phyloP scores from a whole-genome alignment of 257 asterid genomes.

The Przewalskia tangutica region DNA sequence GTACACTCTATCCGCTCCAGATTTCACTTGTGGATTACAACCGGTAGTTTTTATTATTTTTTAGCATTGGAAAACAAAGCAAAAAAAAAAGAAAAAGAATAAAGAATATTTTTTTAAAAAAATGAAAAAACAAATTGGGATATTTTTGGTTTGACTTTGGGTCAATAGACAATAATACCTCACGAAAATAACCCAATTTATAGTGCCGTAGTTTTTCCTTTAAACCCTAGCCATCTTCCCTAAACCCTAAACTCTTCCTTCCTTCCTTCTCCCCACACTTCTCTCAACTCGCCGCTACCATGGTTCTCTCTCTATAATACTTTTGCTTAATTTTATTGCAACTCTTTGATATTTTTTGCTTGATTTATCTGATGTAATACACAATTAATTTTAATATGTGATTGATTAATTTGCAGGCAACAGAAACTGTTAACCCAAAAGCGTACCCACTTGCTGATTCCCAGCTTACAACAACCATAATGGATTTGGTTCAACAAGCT shows the following conservation, averaged over 20 bases:
- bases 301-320: background rate
- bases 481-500: constrained; percentile 87
- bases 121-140: background rate
- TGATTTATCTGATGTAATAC: background rate
- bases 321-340: background rate
- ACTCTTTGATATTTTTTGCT: background rate
- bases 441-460: constrained; percentile 89
- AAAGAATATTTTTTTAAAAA: background rate
- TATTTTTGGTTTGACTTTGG: background rate
- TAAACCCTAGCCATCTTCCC: background rate
- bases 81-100: background rate
- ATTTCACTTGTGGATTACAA: too few relatives aligned
- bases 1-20: too few relatives aligned
- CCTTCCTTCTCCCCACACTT: background rate
- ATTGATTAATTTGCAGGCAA: constrained; percentile 28
- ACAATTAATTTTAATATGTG: background rate
- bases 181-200: background rate
- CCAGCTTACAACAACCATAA: constrained; percentile 64
- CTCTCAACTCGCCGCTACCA: background rate
- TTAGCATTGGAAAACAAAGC: background rate
- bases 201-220: background rate
- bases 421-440: constrained; percentile 75
- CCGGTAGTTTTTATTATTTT: too few relatives aligned
- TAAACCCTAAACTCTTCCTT: constrained; percentile 1
- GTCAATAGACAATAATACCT: background rate